Evolutionary conservation across 2,329 filamentous ascomycete genomes (phyloP).

Genomic region (Chrysosphaeria jannelii): DNA sequence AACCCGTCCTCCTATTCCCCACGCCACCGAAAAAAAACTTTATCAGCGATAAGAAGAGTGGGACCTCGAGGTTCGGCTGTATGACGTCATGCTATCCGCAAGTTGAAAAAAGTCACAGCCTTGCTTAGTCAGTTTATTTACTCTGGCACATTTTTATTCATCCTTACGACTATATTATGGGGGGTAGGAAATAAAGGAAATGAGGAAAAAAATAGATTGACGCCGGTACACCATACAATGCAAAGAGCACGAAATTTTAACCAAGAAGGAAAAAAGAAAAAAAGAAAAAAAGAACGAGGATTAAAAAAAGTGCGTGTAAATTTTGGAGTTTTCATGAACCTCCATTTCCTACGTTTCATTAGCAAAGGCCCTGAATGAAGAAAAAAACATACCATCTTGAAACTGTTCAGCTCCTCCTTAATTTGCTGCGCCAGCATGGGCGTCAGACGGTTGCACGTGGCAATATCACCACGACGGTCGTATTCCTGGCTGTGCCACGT

Average conservation of each 20-base stretch:
- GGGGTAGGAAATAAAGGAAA: conserved; percentile 3
- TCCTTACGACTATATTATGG: no score
- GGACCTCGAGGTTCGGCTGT: no score
- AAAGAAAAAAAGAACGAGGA: conserved; percentile 1
- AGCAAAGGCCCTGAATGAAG: not conserved
- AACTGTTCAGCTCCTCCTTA: conserved; percentile 95
- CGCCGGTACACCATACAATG: not conserved
- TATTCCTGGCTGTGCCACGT: conserved; percentile 93
- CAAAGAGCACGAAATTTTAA: conserved; percentile 3
- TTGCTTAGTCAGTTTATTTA: no score
- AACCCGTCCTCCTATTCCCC: no score
- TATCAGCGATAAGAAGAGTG: no score
- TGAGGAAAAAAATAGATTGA: conserved; percentile 1
- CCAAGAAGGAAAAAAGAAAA: conserved; percentile 2
- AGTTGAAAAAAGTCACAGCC: no score
- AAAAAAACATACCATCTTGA: conserved; percentile 61
- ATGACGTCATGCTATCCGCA: no score
- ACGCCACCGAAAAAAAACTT: no score
- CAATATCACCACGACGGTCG: conserved; percentile 81
- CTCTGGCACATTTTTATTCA: no score
- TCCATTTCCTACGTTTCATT: conserved; percentile 59
- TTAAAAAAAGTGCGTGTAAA: conserved; percentile 99
- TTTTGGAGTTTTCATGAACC: conserved; percentile 94
- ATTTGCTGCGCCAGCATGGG: conserved; percentile 96
- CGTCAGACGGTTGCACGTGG: conserved; percentile 90